phyloP scores from a whole-genome alignment of 1,139 yeast species.

The Candida sp. region DNA sequence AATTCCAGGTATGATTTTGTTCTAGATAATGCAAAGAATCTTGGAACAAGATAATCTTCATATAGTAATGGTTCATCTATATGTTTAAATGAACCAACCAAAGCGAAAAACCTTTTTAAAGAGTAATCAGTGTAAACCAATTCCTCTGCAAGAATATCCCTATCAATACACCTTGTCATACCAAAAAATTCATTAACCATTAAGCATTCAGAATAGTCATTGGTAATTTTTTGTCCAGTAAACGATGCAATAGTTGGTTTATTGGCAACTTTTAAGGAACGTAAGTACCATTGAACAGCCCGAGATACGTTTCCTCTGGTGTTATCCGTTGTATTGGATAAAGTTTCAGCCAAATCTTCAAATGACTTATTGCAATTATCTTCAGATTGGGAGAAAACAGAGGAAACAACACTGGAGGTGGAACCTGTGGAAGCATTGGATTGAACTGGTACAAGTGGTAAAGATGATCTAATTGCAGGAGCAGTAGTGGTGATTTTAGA shows the following conservation, averaged over 20 bases:
- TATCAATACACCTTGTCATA: neutral
- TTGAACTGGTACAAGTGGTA: neutral
- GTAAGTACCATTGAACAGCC: neutral
- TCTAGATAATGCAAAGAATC: neutral
- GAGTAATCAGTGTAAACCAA: neutral
- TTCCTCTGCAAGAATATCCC: neutral
- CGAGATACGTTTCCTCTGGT: neutral
- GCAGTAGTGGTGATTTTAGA: no score
- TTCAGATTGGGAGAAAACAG: neutral
- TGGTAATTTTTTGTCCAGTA: neutral
- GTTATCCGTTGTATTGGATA: neutral
- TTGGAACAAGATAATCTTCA: neutral
- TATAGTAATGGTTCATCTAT: neutral
- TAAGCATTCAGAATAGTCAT: neutral
- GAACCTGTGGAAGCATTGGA: neutral
- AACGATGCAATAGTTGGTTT: neutral
- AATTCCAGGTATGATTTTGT: neutral
- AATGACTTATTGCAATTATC: neutral
- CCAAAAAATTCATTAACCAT: neutral
- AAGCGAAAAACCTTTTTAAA: neutral
- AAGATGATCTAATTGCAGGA: neutral
- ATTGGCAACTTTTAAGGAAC: neutral
- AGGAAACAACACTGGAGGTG: neutral
- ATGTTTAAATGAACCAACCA: neutral
- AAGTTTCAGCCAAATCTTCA: neutral